These are phyloP conservation scores for Pelargonium citronellum DNA, from an alignment of 441 rosid species.

Conservation along the genomic window DNA sequence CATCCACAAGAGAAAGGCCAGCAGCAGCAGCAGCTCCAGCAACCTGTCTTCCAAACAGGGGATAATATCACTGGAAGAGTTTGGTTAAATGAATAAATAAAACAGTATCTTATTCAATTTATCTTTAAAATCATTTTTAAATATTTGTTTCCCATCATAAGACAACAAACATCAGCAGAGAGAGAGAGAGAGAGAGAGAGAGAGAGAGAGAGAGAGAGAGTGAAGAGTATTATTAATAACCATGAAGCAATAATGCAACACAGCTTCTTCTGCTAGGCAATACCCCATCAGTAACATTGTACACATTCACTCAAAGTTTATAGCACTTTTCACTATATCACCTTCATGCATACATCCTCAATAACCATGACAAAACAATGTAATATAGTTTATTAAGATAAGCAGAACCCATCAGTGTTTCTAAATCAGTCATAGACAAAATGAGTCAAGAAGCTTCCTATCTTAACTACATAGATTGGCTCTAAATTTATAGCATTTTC, in stretches of 20 bases:
- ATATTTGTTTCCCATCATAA: background rate
- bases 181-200: background rate
- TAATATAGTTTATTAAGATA: background rate
- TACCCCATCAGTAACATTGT: background rate
- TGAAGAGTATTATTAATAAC: background rate
- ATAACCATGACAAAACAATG: background rate
- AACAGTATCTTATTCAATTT: conserved; percentile 5
- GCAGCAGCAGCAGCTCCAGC: conserved; percentile 98
- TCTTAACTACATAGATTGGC: background rate
- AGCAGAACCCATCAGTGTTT: background rate
- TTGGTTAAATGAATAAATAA: conserved; percentile 5
- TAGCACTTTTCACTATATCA: background rate
- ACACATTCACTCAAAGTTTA: background rate
- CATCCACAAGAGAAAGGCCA: conserved; percentile 72
- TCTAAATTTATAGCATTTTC: background rate
- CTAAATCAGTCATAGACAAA: background rate
- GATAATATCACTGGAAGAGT: conserved; percentile 15
- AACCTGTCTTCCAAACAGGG: conserved; percentile 45
- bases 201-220: too few species aligned
- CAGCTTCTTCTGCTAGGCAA: background rate
- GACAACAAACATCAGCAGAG: background rate
- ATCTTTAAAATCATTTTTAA: background rate
- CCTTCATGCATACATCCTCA: background rate
- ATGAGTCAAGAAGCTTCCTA: background rate
- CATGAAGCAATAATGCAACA: background rate